Evolutionary conservation across 495 filamentous ascomycete genomes (phyloP).

Genomic region (Podospora sp.): DNA sequence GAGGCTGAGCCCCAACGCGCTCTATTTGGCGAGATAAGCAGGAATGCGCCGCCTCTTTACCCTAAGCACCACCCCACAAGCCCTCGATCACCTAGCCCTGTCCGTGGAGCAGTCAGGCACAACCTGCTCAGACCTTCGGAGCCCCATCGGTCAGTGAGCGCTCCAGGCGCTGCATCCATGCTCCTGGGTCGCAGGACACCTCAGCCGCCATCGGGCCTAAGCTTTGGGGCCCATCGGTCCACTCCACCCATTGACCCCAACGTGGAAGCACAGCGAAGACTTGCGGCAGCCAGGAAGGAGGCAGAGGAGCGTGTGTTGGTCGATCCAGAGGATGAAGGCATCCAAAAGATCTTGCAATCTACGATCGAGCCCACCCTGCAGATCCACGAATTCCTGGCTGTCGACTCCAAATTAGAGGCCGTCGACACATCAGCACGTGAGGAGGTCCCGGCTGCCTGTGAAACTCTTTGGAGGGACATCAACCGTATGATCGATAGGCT

Average conservation of each 20-base stretch:
- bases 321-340: slow-evolving; percentile 60
- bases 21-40: slow-evolving; percentile 69
- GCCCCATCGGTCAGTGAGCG: slow-evolving; percentile 57
- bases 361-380: slow-evolving; percentile 52
- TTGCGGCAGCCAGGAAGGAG: slow-evolving; percentile 50
- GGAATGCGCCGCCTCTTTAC: slow-evolving; percentile 53
- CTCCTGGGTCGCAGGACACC: slow-evolving; percentile 40
- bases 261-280: slow-evolving; percentile 43
- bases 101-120: slow-evolving; percentile 56
- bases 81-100: slow-evolving; percentile 79
- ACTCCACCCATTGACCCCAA: slow-evolving; percentile 39
- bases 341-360: slow-evolving; percentile 51
- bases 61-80: slow-evolving; percentile 62
- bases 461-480: slow-evolving; percentile 86
- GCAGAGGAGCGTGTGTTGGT: slow-evolving; percentile 52
- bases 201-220: slow-evolving; percentile 21
- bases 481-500: slow-evolving; percentile 95
- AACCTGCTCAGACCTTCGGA: slow-evolving; percentile 53
- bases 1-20: slow-evolving; percentile 46
- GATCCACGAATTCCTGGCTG: slow-evolving; percentile 60
- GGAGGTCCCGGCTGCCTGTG: slow-evolving; percentile 46
- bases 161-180: slow-evolving; percentile 55
- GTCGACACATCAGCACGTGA: slow-evolving; percentile 59
- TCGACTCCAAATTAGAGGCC: slow-evolving; percentile 31
- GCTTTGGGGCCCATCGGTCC: slow-evolving; percentile 9